Evolutionary conservation across 2,329 filamentous ascomycete genomes (phyloP).

Genomic region (Pseudogymnoascus sp.): DNA sequence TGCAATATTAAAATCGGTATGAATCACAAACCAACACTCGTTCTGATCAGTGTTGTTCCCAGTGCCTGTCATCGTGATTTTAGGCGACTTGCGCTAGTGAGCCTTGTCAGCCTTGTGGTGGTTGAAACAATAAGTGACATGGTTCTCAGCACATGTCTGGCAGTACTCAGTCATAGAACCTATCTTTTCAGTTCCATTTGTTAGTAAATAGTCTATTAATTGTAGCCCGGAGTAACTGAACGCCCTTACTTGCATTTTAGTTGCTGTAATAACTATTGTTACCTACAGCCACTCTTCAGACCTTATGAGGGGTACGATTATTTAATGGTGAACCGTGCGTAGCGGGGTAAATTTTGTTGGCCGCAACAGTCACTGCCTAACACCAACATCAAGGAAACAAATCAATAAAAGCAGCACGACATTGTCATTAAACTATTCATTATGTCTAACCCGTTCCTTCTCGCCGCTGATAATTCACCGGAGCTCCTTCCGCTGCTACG

Average conservation of each 20-base stretch:
- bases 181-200: no score
- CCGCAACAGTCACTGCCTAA: background rate
- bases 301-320: no score
- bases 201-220: no score
- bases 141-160: no score
- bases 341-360: constrained; percentile 8
- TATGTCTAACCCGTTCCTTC: constrained; percentile 56
- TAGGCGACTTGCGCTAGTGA: constrained; percentile 6
- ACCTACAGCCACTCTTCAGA: no score
- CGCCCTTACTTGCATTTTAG: no score
- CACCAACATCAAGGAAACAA: background rate
- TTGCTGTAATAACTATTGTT: no score
- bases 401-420: background rate
- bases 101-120: constrained; percentile 24
- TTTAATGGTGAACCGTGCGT: no score
- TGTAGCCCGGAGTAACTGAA: no score
- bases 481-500: constrained; percentile 67
- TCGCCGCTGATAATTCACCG: constrained; percentile 74
- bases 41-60: background rate
- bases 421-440: constrained; percentile 9
- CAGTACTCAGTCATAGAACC: no score
- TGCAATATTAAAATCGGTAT: background rate
- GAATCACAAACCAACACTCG: background rate
- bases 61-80: constrained; percentile 7
- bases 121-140: no score